These are phyloP conservation scores for Penicillium daleae DNA, from an alignment of 495 filamentous ascomycete genomes.

Conservation along the genomic window DNA sequence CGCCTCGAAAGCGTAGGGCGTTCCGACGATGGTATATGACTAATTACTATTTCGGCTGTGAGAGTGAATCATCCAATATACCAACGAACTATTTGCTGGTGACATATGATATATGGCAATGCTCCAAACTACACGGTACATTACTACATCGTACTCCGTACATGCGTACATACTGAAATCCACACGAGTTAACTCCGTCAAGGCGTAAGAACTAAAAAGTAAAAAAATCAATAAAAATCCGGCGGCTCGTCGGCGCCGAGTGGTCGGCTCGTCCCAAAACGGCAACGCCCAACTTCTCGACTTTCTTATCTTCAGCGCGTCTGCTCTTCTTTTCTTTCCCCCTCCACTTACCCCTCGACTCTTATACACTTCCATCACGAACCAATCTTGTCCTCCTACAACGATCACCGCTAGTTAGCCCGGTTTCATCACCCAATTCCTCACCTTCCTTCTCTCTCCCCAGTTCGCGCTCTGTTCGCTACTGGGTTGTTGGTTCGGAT, in stretches of 20 bases:
- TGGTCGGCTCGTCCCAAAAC: slow-evolving; percentile 22
- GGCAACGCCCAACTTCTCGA: slow-evolving; percentile 19
- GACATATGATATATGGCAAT: slow-evolving; percentile 1
- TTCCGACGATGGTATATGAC: neutral
- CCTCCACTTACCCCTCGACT: slow-evolving; percentile 16
- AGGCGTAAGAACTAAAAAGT: neutral
- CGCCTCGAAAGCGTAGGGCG: neutral
- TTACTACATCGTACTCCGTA: too few relatives aligned
- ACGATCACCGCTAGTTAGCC: neutral
- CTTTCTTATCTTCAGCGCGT: slow-evolving; percentile 26
- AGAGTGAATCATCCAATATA: neutral
- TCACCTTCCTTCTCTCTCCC: slow-evolving; percentile 5
- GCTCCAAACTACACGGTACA: slow-evolving; percentile 3
- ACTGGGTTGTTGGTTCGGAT: slow-evolving; percentile 40
- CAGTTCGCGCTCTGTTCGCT: slow-evolving; percentile 16
- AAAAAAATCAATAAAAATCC: neutral
- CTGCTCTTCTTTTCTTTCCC: slow-evolving; percentile 19
- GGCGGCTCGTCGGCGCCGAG: slow-evolving; percentile 20
- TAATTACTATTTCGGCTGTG: neutral
- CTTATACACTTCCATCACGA: neutral
- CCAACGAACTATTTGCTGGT: neutral
- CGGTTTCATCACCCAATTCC: slow-evolving; percentile 21
- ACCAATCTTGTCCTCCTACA: neutral
- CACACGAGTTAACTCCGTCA: neutral
- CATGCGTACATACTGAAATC: too few relatives aligned